These are phyloP conservation scores for Saccharomyces hybrid DNA, from an alignment of 1,139 yeast species.

Conservation along the genomic window DNA sequence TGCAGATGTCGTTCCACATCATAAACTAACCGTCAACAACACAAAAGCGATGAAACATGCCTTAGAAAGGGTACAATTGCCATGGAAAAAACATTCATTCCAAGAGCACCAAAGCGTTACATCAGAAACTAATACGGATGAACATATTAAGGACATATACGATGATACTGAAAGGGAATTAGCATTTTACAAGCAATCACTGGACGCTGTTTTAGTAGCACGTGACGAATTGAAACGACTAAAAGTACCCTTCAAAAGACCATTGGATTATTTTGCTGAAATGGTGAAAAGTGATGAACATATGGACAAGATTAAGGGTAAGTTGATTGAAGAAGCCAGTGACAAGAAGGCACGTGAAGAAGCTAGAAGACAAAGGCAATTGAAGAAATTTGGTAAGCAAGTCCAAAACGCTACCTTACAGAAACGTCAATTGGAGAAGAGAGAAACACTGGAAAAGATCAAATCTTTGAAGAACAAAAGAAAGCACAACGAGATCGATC, in stretches of 20 bases:
- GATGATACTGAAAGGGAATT: slow-evolving; percentile 89
- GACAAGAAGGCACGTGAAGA: slow-evolving; percentile 89
- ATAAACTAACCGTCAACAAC: slow-evolving; percentile 75
- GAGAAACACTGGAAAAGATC: slow-evolving; percentile 82
- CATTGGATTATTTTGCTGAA: slow-evolving; percentile 94
- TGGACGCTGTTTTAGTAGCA: slow-evolving; percentile 73
- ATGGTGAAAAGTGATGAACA: slow-evolving; percentile 98
- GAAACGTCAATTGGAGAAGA: slow-evolving; percentile 90
- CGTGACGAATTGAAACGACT: slow-evolving; percentile 55
- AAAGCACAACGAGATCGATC: slow-evolving; percentile 61
- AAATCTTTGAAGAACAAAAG: slow-evolving; percentile 84
- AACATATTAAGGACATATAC: slow-evolving; percentile 74
- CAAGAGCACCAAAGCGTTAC: slow-evolving; percentile 75
- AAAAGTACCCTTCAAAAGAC: slow-evolving; percentile 84
- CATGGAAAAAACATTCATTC: slow-evolving; percentile 68
- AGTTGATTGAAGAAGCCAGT: slow-evolving; percentile 77
- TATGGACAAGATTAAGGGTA: slow-evolving; percentile 86
- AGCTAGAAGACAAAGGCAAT: slow-evolving; percentile 86
- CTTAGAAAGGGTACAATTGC: slow-evolving; percentile 57
- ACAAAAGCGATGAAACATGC: slow-evolving; percentile 61
- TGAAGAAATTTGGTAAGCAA: slow-evolving; percentile 96
- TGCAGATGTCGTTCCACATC: slow-evolving; percentile 83
- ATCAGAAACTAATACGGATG: slow-evolving; percentile 51
- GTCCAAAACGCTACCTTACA: slow-evolving; percentile 91
- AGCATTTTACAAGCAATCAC: slow-evolving; percentile 85